These are phyloP conservation scores for Dinochytrium kinnereticum DNA, from an alignment of 371 early-diverging fungal genomes.

Conservation along the genomic window DNA sequence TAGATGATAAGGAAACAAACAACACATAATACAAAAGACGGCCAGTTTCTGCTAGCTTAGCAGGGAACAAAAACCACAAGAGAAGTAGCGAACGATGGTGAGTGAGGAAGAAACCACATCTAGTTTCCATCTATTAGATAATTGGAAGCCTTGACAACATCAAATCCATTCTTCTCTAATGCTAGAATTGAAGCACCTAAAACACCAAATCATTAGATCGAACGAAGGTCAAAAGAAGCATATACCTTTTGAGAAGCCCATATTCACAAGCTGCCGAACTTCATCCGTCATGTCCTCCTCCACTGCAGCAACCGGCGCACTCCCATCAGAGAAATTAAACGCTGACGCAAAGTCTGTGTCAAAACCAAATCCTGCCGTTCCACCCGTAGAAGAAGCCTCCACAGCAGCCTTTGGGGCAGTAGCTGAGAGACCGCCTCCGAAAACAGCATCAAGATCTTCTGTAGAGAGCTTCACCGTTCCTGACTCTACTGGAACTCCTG, in stretches of 20 bases:
- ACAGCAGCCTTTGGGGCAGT: neutral
- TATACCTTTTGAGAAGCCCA: conserved; percentile 47
- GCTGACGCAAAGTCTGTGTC: neutral
- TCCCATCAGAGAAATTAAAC: neutral
- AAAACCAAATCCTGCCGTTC: conserved; percentile 4
- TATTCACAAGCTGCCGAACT: conserved; percentile 38
- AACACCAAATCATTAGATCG: neutral
- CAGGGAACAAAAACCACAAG: neutral
- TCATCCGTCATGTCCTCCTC: conserved; percentile 37
- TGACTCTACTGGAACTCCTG: neutral
- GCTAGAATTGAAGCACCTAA: conserved; percentile 25
- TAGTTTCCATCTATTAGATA: conserved; percentile 31
- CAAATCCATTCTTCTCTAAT: conserved; percentile 34
- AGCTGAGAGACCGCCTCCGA: conserved; percentile 8
- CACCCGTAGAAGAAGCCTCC: neutral
- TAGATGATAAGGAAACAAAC: neutral
- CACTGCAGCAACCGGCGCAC: neutral
- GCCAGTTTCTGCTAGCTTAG: neutral
- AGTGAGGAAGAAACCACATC: neutral
- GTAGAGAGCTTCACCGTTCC: neutral
- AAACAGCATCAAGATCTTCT: conserved; percentile 21
- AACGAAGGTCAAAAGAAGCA: neutral
- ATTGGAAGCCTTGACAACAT: conserved; percentile 39
- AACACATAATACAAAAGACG: neutral
- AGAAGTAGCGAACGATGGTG: neutral